A percentile compares a stretch with the other conserved stretches of the same genome.
phyloP scores from a whole-genome alignment of 2,329 filamentous ascomycete genomes.

The Plectosphaerella sp. region DNA sequence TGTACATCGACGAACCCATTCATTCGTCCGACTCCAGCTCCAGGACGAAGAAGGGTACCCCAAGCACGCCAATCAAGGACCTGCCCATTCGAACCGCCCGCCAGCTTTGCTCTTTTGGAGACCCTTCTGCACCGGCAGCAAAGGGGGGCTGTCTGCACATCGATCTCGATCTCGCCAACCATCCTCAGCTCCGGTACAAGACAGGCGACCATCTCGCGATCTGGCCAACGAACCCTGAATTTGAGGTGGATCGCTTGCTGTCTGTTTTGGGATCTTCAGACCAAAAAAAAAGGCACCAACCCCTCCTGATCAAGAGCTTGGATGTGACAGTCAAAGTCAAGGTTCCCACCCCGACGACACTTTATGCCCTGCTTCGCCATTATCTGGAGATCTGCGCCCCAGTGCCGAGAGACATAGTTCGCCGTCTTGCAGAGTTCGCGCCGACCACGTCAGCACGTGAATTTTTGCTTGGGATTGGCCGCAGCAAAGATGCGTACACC shows the following conservation, averaged over 20 bases:
- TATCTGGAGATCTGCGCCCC: constrained; percentile 96
- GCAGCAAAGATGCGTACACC: constrained; percentile 93
- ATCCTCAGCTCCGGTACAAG: constrained; percentile 86
- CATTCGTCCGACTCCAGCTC: constrained; percentile 84
- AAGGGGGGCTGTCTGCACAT: constrained; percentile 94
- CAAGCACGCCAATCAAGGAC: constrained; percentile 94
- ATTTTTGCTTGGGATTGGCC: constrained; percentile 83
- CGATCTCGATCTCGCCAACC: constrained; percentile 81
- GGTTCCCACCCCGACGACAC: constrained; percentile 95
- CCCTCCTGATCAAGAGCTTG: constrained; percentile 84
- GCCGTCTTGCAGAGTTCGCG: constrained; percentile 78
- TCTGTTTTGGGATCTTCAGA: too few species aligned
- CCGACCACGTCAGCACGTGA: constrained; percentile 80
- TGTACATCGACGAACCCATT: constrained; percentile 95
- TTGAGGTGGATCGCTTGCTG: constrained; percentile 87
- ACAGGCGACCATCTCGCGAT: constrained; percentile 96
- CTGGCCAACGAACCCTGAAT: constrained; percentile 93
- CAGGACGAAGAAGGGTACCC: constrained; percentile 85
- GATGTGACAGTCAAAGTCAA: constrained; percentile 96
- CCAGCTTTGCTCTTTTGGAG: constrained; percentile 70
- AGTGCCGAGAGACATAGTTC: constrained; percentile 91
- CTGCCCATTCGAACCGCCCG: constrained; percentile 82
- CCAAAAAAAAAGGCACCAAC: constrained; percentile 39
- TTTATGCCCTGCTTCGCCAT: constrained; percentile 87
- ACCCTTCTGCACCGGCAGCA: constrained; percentile 41